A percentile compares a stretch with the other conserved stretches of the same genome.
Conservation (phyloP, 2,329 filamentous ascomycete species). For the Claviceps maximensis region DNA sequence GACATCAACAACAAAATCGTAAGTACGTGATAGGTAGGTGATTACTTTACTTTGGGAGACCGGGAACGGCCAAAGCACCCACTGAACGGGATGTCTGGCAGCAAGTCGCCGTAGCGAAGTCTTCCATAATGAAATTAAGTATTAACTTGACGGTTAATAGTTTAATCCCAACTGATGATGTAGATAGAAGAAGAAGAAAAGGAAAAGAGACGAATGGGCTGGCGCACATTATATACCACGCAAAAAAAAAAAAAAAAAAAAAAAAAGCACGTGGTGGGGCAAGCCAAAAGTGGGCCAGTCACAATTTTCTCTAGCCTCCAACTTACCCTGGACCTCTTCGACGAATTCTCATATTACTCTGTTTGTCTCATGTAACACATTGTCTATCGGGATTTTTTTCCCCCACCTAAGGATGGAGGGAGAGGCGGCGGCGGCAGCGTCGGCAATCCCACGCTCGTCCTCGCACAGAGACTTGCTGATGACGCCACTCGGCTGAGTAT, state of each 20-base stretch:
- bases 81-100: conserved; percentile 35
- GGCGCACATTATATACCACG: conserved; percentile 8
- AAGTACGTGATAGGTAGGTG: conserved; percentile 30
- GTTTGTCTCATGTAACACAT: no score
- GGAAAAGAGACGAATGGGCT: conserved; percentile 1
- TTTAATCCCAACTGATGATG: conserved; percentile 32
- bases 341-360: no score
- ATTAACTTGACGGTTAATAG: conserved; percentile 37
- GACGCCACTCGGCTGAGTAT: background rate
- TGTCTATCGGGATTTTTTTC: no score
- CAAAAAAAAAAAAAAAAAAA: conserved; percentile 3
- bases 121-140: conserved; percentile 31
- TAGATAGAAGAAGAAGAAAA: conserved; percentile 21
- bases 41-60: conserved; percentile 35
- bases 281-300: background rate
- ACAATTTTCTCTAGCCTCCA: background rate
- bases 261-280: background rate
- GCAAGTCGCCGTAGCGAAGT: conserved; percentile 42
- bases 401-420: no score
- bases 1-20: conserved; percentile 27
- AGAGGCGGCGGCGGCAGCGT: no score
- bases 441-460: no score
- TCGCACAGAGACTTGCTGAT: no score
- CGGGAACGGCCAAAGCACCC: conserved; percentile 43
- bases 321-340: no score